Evolutionary conservation across 2,329 filamentous ascomycete species (phyloP), one percentile per base, ranked within the genome.

Genomic region (Triangularia verruculosa): DNA sequence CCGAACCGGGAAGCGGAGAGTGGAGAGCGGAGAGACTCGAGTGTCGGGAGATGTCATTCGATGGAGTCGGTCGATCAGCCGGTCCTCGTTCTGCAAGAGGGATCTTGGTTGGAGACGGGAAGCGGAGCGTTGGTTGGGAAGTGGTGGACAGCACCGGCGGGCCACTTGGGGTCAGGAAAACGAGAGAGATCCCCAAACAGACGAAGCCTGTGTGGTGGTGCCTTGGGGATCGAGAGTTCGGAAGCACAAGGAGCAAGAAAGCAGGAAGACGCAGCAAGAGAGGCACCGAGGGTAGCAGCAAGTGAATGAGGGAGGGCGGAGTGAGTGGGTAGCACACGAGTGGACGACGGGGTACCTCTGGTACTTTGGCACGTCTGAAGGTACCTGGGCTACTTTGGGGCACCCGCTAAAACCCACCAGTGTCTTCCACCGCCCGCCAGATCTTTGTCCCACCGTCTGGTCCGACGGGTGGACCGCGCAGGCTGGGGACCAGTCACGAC

Each of bases 251-350:
- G 51, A 28, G 51, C 22, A 66, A 61, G 63, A 61, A 56, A 53
- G 54, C 61, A 66, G 65, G 66, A 62, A 62, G 61, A 59, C 57
- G 57, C 53, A 62, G 51, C 57, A 62, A 57, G 56, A 65, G 67
- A 65, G 66, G 65, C 63, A 65, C 64, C 65, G 61, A 68, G 67
- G 57, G 65, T 66, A 54, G 51, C 51, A 24, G n/a, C 22, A 25
- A 27, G 22, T 24, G 57, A 61, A 64, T 56, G 53, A 60, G 59
- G 63, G 65, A 64, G 65, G 69, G 66, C 61, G 65, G 68, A 66
- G 57, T 59, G 57, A 52, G 65, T 66, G 66, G 65, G 65, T 70
- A 67, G 62, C 67, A 47, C 39, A 70, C 65, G 43, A 65, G 24
- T 43, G 27, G 32, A 24, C 28, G 24, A 13, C 25, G 24, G 57